Conservation (phyloP, 495 filamentous ascomycete species). For the Daldinia childiae region DNA sequence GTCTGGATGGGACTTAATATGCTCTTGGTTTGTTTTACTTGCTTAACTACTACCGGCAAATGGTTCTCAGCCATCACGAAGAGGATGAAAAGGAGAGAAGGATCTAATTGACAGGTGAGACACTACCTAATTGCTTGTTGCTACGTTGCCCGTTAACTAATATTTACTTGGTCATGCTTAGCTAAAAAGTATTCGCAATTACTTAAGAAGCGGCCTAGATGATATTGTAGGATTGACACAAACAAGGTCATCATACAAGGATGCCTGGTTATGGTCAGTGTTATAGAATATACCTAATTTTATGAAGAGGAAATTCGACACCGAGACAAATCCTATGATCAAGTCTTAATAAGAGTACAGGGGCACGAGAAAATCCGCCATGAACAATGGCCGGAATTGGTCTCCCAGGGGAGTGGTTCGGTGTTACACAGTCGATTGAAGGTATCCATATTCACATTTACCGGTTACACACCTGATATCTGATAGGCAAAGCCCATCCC, state of each 20-base stretch:
- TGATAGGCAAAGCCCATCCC: constrained; percentile 7
- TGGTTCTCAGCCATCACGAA: neutral
- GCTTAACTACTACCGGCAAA: neutral
- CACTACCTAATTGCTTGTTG: neutral
- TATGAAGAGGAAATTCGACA: neutral
- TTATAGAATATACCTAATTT: neutral
- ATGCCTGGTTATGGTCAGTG: neutral
- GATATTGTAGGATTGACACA: neutral
- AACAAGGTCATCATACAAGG: neutral
- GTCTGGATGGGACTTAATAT: neutral
- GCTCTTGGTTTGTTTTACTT: neutral
- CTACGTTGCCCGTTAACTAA: neutral
- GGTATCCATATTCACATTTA: neutral
- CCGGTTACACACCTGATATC: neutral
- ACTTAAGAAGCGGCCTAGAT: neutral
- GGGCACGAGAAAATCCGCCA: neutral
- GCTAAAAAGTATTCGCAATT: neutral
- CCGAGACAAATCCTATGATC: neutral
- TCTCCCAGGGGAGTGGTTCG: neutral
- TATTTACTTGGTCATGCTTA: neutral
- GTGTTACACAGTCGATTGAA: constrained; percentile 3
- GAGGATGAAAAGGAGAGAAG: neutral
- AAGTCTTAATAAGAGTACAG: neutral
- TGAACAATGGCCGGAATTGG: neutral
- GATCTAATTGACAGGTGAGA: neutral